Evolutionary conservation across 805 yeast species (phyloP), one percentile per base, ranked within the genome.

Genomic region (Saccharomyces jurei): DNA sequence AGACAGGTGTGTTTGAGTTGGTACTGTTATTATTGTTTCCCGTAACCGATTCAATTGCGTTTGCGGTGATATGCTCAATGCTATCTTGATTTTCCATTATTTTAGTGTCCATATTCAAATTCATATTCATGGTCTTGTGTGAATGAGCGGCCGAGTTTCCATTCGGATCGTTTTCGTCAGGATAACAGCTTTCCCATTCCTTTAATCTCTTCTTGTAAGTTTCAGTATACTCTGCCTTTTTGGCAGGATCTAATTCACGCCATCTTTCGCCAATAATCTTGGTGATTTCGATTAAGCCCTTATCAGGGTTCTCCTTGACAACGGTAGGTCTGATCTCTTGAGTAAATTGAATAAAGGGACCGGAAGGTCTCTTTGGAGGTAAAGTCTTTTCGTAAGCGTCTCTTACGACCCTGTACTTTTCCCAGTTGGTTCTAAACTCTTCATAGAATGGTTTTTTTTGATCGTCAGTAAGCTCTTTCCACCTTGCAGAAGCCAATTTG

Each of bases 381-480:
- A 70, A 58, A 28, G 68, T 63, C 48, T 67, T 64, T 53, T 69
- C 71, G 50, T 69, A 71, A 53, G 66, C 70, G 46, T 67, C 71
- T 62, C 72, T 70, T 28, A 67, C 59, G 2, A 63, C 57, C 58
- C 71, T 64, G 51, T 69, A 71, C 49, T 64, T 63, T 44, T 68
- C 71, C 73, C 73, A 70, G 46, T 69, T 67, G 8, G 63, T 60
- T 57, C 69, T 62, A 50, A 67, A 68, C 54, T 65, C 84, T 65
- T 79, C 82, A 73, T 86, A 90, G 74, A 83, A 89, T 55, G 95
- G 92, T 63, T 75, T 77, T 79, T 90, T 91, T 59, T 86, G 89
- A 44, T 81, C 84, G 54, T 81, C 86, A 55, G 77, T 74, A 66
- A 92, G 77, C 53, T 84, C 84, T 78, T 84, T 89, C 99, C 99